A percentile compares a stretch with the other conserved stretches of the same genome.
phyloP scores from a whole-genome alignment of 129 eudicot genomes.

The Flaveria sonorensis region DNA sequence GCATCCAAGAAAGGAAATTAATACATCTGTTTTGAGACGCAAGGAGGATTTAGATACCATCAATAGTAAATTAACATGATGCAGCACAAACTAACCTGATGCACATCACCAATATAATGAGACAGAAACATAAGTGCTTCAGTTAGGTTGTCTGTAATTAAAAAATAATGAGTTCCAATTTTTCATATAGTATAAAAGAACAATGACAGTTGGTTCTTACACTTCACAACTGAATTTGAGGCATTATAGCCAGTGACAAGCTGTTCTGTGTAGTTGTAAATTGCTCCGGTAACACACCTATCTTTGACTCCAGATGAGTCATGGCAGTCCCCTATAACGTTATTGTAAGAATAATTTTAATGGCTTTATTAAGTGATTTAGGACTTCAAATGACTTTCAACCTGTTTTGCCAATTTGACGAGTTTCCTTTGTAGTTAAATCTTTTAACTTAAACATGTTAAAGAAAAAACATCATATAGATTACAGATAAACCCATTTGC shows the following conservation, averaged over 20 bases:
- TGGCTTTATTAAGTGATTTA: conserved; percentile 5
- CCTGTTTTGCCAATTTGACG: not conserved
- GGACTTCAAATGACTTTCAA: not conserved
- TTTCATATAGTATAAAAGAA: conserved; percentile 5
- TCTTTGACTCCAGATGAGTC: conserved; percentile 71
- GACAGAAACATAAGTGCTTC: conserved; percentile 98
- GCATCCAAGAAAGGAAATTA: conserved; percentile 10
- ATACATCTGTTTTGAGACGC: not conserved
- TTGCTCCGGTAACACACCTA: conserved; percentile 94
- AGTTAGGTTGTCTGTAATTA: conserved; percentile 80
- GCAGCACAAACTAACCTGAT: conserved; percentile 71
- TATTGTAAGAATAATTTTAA: not conserved
- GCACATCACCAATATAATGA: conserved; percentile 93
- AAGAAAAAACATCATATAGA: not conserved
- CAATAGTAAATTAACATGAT: not conserved
- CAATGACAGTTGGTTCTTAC: conserved; percentile 39
- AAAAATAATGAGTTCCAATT: conserved; percentile 26
- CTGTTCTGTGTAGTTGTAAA: conserved; percentile 88
- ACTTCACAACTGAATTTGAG: conserved; percentile 45
- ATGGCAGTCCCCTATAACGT: conserved; percentile 90
- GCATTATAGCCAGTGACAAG: conserved; percentile 53
- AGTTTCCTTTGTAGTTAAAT: not conserved
- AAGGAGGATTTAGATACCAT: not conserved
- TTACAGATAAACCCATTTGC: not conserved
- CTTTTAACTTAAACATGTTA: not conserved